Base-by-base conservation (phyloP, 192 early-diverging fungal species). In the Coemansia sp. region DNA sequence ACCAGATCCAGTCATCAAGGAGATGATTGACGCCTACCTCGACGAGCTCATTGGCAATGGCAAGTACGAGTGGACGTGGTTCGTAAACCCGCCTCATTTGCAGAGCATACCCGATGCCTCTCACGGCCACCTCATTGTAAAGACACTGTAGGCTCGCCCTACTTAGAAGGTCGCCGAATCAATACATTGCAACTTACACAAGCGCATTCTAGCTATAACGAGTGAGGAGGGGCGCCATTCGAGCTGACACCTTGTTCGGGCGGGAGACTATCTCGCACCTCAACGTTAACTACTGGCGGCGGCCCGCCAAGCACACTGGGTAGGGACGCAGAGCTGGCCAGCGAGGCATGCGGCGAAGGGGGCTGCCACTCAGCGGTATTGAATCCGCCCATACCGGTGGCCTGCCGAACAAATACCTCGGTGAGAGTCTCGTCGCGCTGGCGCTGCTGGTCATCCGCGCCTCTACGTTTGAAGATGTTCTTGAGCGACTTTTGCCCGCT, bases 51-150 rank as follows among this genome's bases (percentile, higher is more conserved):
- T 72, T 21, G 77, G 73, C 23, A 38, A 39, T 13, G 60, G 59
- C 34, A 56, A 47, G 36, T 74, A 76, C 48, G 81, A 83, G 59
- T 70, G 72, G 69, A 55, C 75, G 52, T 83, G 76, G 72, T 83
- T 83, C 64, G 76, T 83, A 2, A 83, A 83, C 57, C 81, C 81
- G 13, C 67, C 73, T 0, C 69, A 77, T 25, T 63, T 83, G 48
- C 81, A 83, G 52, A 83, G 81, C 70, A 78, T 83, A 20, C 74
- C 71, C 2, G 74, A 76, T 45, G 70, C 76, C 18, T 48, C 64
- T 18, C 79, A 82, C 31, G 79, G 79, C 0, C 79, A 82, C 34
- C 39, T 82, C 9, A 70, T 82, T 38, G 65, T 75, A 21, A 58
- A 59, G 33, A 53, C 28, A 56, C 61, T 70, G 13, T 62, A 61